Evolutionary conservation across 2,329 filamentous ascomycete species (phyloP), one percentile per base, ranked within the genome.

Genomic region (Camptophora hylomeconis): DNA sequence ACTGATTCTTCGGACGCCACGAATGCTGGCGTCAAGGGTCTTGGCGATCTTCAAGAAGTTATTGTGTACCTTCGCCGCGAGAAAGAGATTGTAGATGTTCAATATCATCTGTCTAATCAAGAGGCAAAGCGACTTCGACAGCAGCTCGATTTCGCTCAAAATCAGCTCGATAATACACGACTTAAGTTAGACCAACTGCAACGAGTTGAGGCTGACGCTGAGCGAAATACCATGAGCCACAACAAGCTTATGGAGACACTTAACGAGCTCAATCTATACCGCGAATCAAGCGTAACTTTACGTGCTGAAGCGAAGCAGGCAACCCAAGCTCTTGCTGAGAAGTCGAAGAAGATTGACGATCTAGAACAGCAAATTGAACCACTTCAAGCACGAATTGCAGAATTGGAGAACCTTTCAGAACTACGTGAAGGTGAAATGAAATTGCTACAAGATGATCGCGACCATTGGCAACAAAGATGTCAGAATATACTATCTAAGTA

Each of bases 11-110:
- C 15, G 3, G 47, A 52, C 10, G 59, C 65, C 33, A 60, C 61
- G 8, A 53, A 65, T 1, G 55, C 67, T 10, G 56, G 65, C 5
- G 58, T 69, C 4, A 65, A 72, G 28, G 63, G 72, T 19, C 60
- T 75, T 7, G 80, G 83, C 41, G 81, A 80, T 30, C 69, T 93
- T 7, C 80, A 89, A 37, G 87, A 95, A 47, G 72, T 98, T 32
- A 92, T 92, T 56, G 79, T 72, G 37, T 98, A 89, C 52, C 63
- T 98, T 37, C 78, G 87, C 24, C 79, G 83, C 22, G 92, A 98
- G 57, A 98, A 95, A 62, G 89, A 95, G 51, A 95, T 98, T 41
- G 69, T 94, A 6, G 87, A 98, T 45, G 82, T 94, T n/a, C 87
- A 95, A 48, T 80, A 84, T 45, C 86, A 94, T 44, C 65, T 95